Conservation (phyloP, 176 grass and related monocot genomes). For the Carex cristatella region DNA sequence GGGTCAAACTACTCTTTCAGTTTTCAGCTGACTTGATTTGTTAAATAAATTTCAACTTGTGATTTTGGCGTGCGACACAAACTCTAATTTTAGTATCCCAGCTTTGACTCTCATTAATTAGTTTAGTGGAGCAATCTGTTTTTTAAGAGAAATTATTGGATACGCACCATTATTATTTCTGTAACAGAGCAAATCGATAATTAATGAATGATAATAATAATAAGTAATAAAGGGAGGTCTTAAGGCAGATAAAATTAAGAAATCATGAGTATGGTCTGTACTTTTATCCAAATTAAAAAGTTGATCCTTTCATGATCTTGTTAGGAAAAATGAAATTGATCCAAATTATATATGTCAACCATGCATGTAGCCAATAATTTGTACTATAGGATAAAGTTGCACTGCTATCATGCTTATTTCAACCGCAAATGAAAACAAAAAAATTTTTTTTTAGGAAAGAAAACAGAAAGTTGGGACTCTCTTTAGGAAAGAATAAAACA, state of each 20-base stretch:
- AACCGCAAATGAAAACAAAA: background rate
- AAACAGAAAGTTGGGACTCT: background rate
- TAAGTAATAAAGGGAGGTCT: background rate
- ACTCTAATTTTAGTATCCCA: conserved; percentile 6
- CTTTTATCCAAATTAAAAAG: background rate
- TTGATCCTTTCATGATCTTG: conserved; percentile 3
- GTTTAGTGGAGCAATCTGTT: background rate
- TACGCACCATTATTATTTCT: background rate
- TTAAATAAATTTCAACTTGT: conserved; percentile 17
- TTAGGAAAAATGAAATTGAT: background rate
- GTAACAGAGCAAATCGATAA: background rate
- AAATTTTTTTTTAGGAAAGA: background rate
- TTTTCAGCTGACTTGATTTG: conserved; percentile 15
- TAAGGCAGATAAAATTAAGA: background rate
- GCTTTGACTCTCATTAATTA: background rate
- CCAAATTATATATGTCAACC: background rate
- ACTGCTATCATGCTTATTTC: background rate
- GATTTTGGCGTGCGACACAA: background rate
- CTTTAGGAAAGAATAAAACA: background rate
- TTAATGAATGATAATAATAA: background rate
- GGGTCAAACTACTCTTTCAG: background rate
- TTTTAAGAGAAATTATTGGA: background rate
- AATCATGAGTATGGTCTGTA: background rate
- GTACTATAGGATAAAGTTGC: background rate
- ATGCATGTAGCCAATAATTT: background rate